Percentiles rank a stretch among this genome's conserved stretches.
These are phyloP conservation scores for Aechmea fasciata DNA, from an alignment of 176 grass and related monocot genomes.

Conservation along the genomic window DNA sequence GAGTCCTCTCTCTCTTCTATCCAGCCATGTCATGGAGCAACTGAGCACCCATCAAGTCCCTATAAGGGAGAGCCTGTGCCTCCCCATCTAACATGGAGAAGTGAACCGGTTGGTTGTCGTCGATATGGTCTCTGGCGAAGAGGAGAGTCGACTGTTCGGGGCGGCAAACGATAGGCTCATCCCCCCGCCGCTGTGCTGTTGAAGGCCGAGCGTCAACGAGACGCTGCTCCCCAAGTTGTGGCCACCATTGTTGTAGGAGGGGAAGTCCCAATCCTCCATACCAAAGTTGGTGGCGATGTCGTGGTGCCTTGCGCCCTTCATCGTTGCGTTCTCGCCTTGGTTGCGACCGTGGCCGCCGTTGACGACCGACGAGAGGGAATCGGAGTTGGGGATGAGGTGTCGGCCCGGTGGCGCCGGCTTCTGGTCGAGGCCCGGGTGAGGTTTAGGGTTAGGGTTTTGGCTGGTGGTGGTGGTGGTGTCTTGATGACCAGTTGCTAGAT, in stretches of 20 bases:
- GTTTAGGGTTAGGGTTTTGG: conserved; percentile 17
- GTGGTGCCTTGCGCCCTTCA: neutral
- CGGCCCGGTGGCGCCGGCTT: neutral
- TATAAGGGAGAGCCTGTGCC: conserved; percentile 28
- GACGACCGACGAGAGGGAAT: conserved; percentile 14
- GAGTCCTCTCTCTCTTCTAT: neutral
- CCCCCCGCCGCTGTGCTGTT: conserved; percentile 35
- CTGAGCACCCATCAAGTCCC: conserved; percentile 40
- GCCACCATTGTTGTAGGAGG: neutral
- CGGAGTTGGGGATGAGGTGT: neutral
- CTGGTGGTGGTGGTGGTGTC: neutral
- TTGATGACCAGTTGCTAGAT: neutral
- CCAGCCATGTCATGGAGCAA: conserved; percentile 47
- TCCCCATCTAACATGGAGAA: conserved; percentile 24
- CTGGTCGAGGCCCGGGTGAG: neutral
- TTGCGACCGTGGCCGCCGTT: neutral
- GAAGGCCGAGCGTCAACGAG: conserved; percentile 58
- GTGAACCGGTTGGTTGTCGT: conserved; percentile 5
- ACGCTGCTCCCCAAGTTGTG: neutral
- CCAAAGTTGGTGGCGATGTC: neutral
- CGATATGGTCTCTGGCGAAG: conserved; percentile 1
- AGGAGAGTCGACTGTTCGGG: conserved; percentile 14
- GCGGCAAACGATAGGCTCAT: conserved; percentile 6
- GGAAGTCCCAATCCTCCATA: neutral
- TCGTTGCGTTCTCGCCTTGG: neutral